Evolutionary conservation across 495 filamentous ascomycete genomes (phyloP).

Genomic region (Astrothelium subdiscretum): DNA sequence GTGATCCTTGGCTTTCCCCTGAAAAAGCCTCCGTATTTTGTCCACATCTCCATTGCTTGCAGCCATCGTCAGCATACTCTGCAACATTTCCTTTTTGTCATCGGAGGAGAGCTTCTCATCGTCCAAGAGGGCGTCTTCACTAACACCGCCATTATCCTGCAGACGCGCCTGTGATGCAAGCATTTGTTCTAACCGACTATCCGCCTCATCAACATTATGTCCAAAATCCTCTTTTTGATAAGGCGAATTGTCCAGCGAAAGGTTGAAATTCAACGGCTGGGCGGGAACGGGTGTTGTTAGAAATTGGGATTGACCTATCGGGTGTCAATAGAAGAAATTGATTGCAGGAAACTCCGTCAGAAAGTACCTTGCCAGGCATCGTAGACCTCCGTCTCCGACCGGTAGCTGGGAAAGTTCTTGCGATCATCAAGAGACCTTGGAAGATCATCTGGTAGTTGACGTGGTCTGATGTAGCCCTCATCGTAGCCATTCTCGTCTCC

Average conservation of each 20-base stretch:
- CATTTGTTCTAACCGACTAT: conserved; percentile 88
- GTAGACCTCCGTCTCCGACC: conserved; percentile 84
- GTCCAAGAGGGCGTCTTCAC: conserved; percentile 66
- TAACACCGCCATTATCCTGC: conserved; percentile 44
- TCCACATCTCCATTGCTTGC: conserved; percentile 92
- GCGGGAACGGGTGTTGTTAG: conserved; percentile 74
- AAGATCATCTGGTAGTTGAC: conserved; percentile 69
- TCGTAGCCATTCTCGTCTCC: conserved; percentile 7
- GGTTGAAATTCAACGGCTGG: conserved; percentile 71
- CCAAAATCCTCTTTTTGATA: conserved; percentile 49
- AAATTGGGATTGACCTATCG: conserved; percentile 83
- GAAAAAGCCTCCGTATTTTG: conserved; percentile 62
- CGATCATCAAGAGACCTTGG: conserved; percentile 87
- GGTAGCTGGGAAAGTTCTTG: conserved; percentile 46
- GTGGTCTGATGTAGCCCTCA: conserved; percentile 1
- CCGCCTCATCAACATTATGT: conserved; percentile 64
- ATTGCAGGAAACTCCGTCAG: neutral
- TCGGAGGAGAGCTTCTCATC: conserved; percentile 61
- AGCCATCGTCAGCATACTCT: conserved; percentile 86
- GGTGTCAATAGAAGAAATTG: conserved; percentile 2
- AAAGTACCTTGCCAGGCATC: conserved; percentile 91
- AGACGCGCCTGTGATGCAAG: conserved; percentile 80
- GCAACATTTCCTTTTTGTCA: conserved; percentile 70
- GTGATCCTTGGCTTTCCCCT: conserved; percentile 60
- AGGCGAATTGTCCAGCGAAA: conserved; percentile 64